Conservation (phyloP, 2,329 filamentous ascomycete genomes). For the Cladophialophora bantiana region DNA sequence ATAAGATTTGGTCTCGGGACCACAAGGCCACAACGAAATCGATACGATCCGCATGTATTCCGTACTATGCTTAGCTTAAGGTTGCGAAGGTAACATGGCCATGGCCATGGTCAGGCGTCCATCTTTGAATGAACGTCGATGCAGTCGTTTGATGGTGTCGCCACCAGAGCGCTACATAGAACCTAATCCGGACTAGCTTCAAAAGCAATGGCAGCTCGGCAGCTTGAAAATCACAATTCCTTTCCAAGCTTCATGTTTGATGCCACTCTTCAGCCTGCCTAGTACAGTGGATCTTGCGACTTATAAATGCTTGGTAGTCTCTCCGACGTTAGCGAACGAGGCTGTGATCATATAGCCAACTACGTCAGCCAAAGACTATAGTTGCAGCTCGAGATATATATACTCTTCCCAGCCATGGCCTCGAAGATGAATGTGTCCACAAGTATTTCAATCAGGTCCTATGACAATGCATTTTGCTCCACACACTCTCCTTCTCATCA, state of each 20-base stretch:
- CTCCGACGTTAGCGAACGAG: background rate
- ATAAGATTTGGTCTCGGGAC: background rate
- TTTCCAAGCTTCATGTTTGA: background rate
- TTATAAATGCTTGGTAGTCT: background rate
- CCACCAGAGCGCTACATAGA: conserved; percentile 12
- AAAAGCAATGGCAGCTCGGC: background rate
- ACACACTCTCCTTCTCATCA: background rate
- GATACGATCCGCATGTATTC: background rate
- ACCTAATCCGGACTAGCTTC: conserved; percentile 8
- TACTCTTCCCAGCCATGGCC: background rate
- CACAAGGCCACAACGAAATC: background rate
- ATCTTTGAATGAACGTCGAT: background rate
- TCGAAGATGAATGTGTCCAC: background rate
- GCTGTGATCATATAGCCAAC: conserved; percentile 5
- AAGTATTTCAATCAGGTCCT: background rate
- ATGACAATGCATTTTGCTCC: conserved; percentile 1
- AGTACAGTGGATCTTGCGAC: background rate
- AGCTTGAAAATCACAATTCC: background rate
- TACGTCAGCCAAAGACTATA: background rate
- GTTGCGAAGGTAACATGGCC: background rate
- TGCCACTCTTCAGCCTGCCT: background rate
- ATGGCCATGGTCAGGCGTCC: conserved; percentile 6
- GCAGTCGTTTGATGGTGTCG: background rate
- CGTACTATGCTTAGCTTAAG: background rate
- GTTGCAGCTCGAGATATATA: conserved; percentile 6